Evolutionary conservation across 805 yeast genomes (phyloP).

Genomic region (Starmerella bombicola): DNA sequence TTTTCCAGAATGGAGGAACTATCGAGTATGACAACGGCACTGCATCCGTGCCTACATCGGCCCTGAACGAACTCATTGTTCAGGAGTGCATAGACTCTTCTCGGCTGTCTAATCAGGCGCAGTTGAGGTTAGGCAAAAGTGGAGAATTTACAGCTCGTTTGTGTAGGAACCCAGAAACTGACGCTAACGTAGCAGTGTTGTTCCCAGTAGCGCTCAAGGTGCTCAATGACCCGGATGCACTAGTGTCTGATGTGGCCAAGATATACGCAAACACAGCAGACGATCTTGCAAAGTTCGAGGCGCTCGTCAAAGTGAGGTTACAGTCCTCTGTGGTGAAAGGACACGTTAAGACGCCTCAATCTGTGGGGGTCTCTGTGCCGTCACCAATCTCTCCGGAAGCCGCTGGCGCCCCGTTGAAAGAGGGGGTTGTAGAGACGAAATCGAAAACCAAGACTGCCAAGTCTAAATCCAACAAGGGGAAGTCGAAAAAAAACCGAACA

Average conservation of each 20-base stretch:
- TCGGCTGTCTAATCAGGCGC: conserved; percentile 26
- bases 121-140: conserved; percentile 10
- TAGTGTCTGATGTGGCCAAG: conserved; percentile 27
- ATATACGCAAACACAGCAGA: conserved; percentile 26
- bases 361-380: not conserved
- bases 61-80: conserved; percentile 39
- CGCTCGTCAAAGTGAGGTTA: conserved; percentile 27
- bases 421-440: no score
- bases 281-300: conserved; percentile 7
- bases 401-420: not conserved
- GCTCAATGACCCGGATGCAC: conserved; percentile 26
- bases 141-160: conserved; percentile 36
- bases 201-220: conserved; percentile 29
- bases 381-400: conserved; percentile 2
- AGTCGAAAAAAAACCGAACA: conserved; percentile 39
- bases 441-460: conserved; percentile 1
- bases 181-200: conserved; percentile 31
- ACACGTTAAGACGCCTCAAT: not conserved
- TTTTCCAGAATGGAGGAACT: conserved; percentile 42
- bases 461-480: conserved; percentile 2
- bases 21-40: conserved; percentile 39
- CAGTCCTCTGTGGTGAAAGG: conserved; percentile 9
- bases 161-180: conserved; percentile 33
- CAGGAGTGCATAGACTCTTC: conserved; percentile 33
- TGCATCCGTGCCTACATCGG: conserved; percentile 27